Evolutionary conservation across 108 stramenopile species (phyloP), one percentile per base, ranked within the genome.

Genomic region (Cylindrotheca closterium): DNA sequence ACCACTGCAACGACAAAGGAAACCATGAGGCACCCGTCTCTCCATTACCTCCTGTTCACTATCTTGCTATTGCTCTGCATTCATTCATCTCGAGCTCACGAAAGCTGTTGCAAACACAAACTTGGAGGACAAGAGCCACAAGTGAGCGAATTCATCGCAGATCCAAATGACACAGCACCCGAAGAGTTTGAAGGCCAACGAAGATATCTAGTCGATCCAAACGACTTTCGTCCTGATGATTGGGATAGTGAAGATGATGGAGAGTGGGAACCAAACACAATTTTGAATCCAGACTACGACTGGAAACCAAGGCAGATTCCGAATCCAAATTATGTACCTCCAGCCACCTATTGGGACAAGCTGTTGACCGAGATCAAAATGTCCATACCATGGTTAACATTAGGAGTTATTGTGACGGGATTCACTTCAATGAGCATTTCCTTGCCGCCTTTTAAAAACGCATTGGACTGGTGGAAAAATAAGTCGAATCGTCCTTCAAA

Each of bases 241-340:
- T 74, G 73, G 73, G 73, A 74, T 47, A 67, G 68, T 30, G 73
- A 74, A 23, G 73, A 74, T 48, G 73, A 74, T 55, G 73, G 73
- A 15, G 56, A 56, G 3, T 74, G 67, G 67, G 59, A 31, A 23
- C 55, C 67, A 25, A 29, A 18, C 18, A n/a, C 22, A 8, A 60
- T 67, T 28, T 47, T 67, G 60, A 74, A 74, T 61, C 65, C 65
- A 10, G 45, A 55, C 5, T 74, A 42, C 30, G 1, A 23, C 12
- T 65, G 71, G 71, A 34, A 26, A 23, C 71, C 71, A 18, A 51
- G 56, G 25, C 32, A 50, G 59, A 68, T 68, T 55, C 73, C 28
- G 15, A 67, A 65, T 26, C 64, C 51, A 42, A 8, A 42, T 42
- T 55, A 74, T 48, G 47, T 53, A 4, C 59, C 30, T 15, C 66